phyloP scores from a whole-genome alignment of 139 green algal species.

The Tetradesmus obliquus region DNA sequence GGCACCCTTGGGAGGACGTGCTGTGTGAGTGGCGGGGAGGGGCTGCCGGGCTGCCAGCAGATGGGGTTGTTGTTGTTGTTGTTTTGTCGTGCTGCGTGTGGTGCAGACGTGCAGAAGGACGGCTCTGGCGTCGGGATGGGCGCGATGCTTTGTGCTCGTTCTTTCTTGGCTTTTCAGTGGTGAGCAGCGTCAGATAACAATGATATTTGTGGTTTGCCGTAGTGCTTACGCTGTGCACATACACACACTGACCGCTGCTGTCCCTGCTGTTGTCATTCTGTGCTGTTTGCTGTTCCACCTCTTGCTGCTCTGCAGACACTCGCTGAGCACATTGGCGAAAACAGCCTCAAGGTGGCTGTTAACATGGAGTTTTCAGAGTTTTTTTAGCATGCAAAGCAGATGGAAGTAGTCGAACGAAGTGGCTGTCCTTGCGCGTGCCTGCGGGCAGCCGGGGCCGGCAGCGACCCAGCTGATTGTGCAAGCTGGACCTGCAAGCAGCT shows the following conservation, averaged over 20 bases:
- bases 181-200: not conserved
- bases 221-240: not conserved
- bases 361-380: too few species aligned
- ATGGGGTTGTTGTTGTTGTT: not conserved
- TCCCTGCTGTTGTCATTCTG: not conserved
- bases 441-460: too few species aligned
- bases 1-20: conserved; percentile 88
- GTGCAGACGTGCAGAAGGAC: not conserved
- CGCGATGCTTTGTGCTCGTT: not conserved
- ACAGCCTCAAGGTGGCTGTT: too few species aligned
- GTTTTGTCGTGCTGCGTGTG: not conserved
- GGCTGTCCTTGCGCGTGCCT: too few species aligned
- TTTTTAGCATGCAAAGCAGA: too few species aligned
- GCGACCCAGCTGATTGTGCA: too few species aligned
- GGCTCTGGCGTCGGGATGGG: not conserved
- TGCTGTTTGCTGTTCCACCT: too few species aligned
- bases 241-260: not conserved
- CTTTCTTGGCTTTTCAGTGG: too few species aligned
- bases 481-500: too few species aligned
- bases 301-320: not conserved
- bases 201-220: not conserved
- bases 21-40: conserved; percentile 50
- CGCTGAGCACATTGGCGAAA: not conserved
- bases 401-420: too few species aligned
- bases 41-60: not conserved